Evolutionary conservation across 352 stramenopile species (phyloP), one percentile per base, ranked within the genome.

Genomic region (Globisporangium viniferum): DNA sequence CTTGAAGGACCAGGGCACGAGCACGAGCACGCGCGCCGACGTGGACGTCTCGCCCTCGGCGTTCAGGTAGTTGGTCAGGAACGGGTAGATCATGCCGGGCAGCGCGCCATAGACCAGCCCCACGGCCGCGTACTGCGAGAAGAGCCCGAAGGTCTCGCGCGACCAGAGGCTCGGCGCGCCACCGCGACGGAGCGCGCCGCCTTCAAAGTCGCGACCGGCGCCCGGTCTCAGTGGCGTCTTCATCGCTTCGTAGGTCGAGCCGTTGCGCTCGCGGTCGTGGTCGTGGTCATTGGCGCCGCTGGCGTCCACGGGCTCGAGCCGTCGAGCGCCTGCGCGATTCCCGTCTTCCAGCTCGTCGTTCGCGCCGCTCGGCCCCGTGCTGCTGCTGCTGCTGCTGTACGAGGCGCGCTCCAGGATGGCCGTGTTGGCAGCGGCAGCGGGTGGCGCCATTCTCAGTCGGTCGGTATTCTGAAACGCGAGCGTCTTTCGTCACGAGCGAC

Each of bases 1-100:
- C 70, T 89, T 90, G 69, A 90, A 82, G 29, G 76, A 88, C 81
- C 81, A 90, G 0, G 78, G 78, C 5, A 89, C 57, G 4, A 69
- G 29, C 20, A 86, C 63, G 2, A 89, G 68, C 55, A 72, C 68
- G 27, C 41, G 59, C 2, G 79, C 80, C 0, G 80, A 67, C 6
- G 70, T 66, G 3, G 74, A 67, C 24, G 73, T 64, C 8, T 65
- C 67, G 14, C 77, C 78, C 5, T 75, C 68, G 12, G 71, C 62
- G 67, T 88, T 86, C 18, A 89, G 61, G 73, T 89, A 89, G 12
- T 74, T 51, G 44, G 76, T 64, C 36, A 87, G 58, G 67, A 90
- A 82, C 46, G 81, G 81, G 64, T 87, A 85, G 62, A 90, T 75
- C 18, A 72, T 86, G 6, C 33, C 56, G 0, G 81, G 79, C 18